Percentiles rank a stretch among this genome's conserved stretches.
Evolutionary conservation across 345 rosid species (phyloP).

Genomic region (Rubroshorea leprosula): DNA sequence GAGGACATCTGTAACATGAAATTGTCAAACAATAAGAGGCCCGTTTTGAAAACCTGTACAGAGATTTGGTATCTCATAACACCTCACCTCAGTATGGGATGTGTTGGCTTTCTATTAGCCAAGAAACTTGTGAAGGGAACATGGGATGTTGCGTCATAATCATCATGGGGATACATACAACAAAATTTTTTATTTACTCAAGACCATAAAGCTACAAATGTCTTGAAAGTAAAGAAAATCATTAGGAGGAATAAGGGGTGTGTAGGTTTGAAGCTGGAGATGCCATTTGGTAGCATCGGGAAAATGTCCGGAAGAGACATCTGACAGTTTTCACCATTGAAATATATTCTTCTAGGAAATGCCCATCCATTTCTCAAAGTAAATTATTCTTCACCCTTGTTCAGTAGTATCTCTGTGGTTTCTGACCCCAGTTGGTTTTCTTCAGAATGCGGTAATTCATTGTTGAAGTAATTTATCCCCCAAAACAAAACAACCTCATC

Average conservation of each 20-base stretch:
- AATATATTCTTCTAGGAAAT: constrained; percentile 50
- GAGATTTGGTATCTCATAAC: no score
- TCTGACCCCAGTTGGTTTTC: constrained; percentile 29
- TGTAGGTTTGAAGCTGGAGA: constrained; percentile 18
- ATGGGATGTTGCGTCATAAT: no score
- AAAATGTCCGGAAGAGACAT: constrained; percentile 52
- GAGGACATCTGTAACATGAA: no score
- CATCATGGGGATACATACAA: no score
- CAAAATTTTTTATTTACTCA: constrained; percentile 2
- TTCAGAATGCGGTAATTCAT: constrained; percentile 29
- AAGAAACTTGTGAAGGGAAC: no score
- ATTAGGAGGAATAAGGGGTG: constrained; percentile 13
- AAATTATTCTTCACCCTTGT: constrained; percentile 35
- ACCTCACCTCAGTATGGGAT: no score
- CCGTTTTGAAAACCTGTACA: no score
- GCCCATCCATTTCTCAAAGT: constrained; percentile 55
- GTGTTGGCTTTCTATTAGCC: no score
- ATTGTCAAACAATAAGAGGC: no score
- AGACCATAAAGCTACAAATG: not conserved
- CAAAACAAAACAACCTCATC: constrained; percentile 52
- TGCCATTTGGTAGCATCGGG: constrained; percentile 42
- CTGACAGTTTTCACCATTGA: constrained; percentile 45
- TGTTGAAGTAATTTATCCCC: constrained; percentile 40
- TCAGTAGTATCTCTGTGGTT: constrained; percentile 38
- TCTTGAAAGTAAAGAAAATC: constrained; percentile 8